Conservation (phyloP, 2,329 filamentous ascomycete species). For the Phyllosticta citriasiana region DNA sequence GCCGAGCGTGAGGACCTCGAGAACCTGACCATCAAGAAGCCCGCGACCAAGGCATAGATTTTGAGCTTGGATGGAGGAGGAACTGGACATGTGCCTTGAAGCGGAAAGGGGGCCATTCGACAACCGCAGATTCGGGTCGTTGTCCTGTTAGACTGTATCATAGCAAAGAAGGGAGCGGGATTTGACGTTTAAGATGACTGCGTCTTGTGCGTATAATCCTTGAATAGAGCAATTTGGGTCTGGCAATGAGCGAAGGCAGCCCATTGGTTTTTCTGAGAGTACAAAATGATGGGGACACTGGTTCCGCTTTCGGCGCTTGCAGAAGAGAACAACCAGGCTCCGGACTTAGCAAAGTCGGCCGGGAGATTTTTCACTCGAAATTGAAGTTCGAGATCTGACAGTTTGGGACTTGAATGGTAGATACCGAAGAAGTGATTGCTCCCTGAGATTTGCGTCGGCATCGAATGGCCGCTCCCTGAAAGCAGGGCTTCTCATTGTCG, state of each 20-base stretch:
- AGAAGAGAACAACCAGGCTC: no score
- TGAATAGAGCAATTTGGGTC: not conserved
- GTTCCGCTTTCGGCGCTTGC: no score
- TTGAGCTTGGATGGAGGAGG: not conserved
- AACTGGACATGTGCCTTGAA: not conserved
- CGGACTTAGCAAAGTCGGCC: no score
- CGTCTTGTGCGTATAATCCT: not conserved
- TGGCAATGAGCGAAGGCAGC: not conserved
- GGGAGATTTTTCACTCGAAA: no score
- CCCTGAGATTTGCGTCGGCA: no score
- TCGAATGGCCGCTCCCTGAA: no score
- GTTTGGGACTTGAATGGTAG: no score
- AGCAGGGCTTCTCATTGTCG: no score
- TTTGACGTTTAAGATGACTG: not conserved
- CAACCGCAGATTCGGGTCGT: not conserved
- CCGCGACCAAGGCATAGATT: slow-evolving; percentile 19
- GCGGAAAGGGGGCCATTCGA: not conserved
- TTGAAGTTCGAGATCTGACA: no score
- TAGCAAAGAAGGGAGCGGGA: slow-evolving; percentile 4
- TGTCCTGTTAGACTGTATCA: slow-evolving; percentile 31
- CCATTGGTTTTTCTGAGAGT: no score
- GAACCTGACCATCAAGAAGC: slow-evolving; percentile 48
- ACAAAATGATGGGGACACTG: not conserved
- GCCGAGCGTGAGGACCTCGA: slow-evolving; percentile 61
- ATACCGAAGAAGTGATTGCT: no score